These are phyloP conservation scores for Beauveria sp. DNA, from an alignment of 2,329 filamentous ascomycete genomes.

Conservation along the genomic window DNA sequence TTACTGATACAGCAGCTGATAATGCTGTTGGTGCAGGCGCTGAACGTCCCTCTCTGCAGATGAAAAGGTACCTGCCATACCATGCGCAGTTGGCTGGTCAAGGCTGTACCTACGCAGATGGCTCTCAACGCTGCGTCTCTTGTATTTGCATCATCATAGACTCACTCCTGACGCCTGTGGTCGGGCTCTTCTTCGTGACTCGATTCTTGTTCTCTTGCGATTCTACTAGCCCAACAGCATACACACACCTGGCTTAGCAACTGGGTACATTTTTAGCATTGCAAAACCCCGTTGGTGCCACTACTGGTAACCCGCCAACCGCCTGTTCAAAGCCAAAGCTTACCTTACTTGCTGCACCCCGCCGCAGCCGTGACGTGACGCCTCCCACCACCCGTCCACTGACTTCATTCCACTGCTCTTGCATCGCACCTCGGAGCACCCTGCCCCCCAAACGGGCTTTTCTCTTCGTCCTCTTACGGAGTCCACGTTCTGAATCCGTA, in stretches of 20 bases:
- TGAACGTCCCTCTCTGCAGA: too few relatives aligned
- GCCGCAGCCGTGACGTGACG: conserved; percentile 11
- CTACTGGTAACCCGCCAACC: not conserved
- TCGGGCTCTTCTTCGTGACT: not conserved
- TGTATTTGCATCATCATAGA: conserved; percentile 6
- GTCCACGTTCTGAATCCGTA: not conserved
- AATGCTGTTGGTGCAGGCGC: too few relatives aligned
- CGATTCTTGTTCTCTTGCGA: too few relatives aligned
- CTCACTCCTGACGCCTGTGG: not conserved
- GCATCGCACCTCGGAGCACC: conserved; percentile 7
- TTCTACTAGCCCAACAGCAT: not conserved
- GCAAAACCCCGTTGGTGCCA: not conserved
- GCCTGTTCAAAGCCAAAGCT: not conserved
- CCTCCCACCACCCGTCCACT: conserved; percentile 1
- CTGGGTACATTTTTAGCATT: not conserved
- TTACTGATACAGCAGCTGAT: too few relatives aligned
- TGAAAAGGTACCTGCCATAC: too few relatives aligned
- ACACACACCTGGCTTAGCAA: not conserved
- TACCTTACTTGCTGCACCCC: conserved; percentile 1
- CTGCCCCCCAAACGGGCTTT: conserved; percentile 5
- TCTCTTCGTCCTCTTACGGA: conserved; percentile 8
- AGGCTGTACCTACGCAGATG: not conserved
- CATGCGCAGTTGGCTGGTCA: too few relatives aligned
- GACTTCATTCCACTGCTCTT: conserved; percentile 5
- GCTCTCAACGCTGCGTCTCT: not conserved